These are phyloP conservation scores for Neocucurbitaria cava DNA, from an alignment of 2,329 filamentous ascomycete species.

Conservation along the genomic window DNA sequence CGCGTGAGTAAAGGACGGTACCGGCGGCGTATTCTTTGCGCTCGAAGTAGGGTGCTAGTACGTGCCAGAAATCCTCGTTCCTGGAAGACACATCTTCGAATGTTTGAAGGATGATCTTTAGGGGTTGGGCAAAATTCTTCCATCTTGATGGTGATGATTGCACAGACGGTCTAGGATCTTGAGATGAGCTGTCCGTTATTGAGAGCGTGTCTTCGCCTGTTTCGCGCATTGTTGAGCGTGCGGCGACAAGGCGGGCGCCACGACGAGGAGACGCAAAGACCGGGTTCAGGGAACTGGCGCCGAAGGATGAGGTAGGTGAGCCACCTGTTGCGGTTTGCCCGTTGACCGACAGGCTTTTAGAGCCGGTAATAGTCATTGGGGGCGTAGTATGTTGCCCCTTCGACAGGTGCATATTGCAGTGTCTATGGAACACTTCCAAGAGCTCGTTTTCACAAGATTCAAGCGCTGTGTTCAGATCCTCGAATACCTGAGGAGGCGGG, in stretches of 20 bases:
- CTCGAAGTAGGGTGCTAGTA: constrained; percentile 75
- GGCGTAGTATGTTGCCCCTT: constrained; percentile 54
- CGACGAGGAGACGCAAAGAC: constrained; percentile 79
- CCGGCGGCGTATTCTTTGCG: constrained; percentile 72
- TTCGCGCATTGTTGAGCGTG: constrained; percentile 75
- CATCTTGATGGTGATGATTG: constrained; percentile 64
- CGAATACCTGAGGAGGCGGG: constrained; percentile 70
- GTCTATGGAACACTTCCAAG: constrained; percentile 67
- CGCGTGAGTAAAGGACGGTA: constrained; percentile 77
- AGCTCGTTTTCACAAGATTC: constrained; percentile 96
- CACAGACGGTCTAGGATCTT: constrained; percentile 11
- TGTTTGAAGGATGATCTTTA: constrained; percentile 92
- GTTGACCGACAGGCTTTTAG: constrained; percentile 12
- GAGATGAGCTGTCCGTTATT: constrained; percentile 16
- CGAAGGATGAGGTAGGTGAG: constrained; percentile 35
- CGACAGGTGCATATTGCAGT: constrained; percentile 38
- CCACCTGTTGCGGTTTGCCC: constrained; percentile 24
- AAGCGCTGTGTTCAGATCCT: constrained; percentile 88
- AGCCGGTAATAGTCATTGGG: constrained; percentile 41
- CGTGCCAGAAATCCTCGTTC: constrained; percentile 97
- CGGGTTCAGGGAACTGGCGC: constrained; percentile 55
- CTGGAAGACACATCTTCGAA: constrained; percentile 86
- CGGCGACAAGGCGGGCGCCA: constrained; percentile 78
- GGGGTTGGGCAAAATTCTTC: constrained; percentile 86
- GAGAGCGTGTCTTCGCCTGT: constrained; percentile 21